A percentile compares a stretch with the other conserved stretches of the same genome.
Conservation (phyloP, 2,329 filamentous ascomycete species). For the Fusarium setosum region DNA sequence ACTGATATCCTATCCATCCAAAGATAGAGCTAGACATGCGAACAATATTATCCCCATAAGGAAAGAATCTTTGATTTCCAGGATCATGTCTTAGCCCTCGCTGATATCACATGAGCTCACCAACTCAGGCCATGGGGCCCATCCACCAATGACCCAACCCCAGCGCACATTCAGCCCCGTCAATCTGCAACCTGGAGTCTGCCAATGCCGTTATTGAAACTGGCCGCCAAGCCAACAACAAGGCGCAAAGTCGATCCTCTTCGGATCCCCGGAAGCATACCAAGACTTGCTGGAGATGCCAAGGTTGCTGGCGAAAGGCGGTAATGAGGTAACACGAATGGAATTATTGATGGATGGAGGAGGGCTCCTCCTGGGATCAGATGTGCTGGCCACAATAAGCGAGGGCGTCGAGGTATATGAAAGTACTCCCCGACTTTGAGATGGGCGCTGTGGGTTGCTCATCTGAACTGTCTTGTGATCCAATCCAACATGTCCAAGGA, state of each 20-base stretch:
- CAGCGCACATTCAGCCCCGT: not conserved
- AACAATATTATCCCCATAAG: too few species aligned
- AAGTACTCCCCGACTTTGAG: not conserved
- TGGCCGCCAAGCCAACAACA: not conserved
- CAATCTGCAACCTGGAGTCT: not conserved
- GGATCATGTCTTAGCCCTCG: not conserved
- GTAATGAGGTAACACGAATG: too few species aligned
- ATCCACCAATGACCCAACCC: conserved; percentile 3
- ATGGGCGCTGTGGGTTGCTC: not conserved
- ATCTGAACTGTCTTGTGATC: not conserved
- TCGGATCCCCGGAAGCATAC: not conserved
- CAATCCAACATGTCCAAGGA: conserved; percentile 8
- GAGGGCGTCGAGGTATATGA: not conserved
- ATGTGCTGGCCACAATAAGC: not conserved
- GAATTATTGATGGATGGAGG: not conserved
- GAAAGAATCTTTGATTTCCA: too few species aligned
- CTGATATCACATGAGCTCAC: not conserved
- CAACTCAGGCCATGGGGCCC: not conserved
- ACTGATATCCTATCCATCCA: too few species aligned
- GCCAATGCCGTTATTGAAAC: not conserved
- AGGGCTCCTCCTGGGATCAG: not conserved
- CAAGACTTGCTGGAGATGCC: not conserved
- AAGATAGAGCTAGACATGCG: too few species aligned
- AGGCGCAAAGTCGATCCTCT: not conserved
- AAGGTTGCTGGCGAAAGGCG: not conserved